phyloP scores from a whole-genome alignment of 495 filamentous ascomycete species.

The Glonium stellatum region DNA sequence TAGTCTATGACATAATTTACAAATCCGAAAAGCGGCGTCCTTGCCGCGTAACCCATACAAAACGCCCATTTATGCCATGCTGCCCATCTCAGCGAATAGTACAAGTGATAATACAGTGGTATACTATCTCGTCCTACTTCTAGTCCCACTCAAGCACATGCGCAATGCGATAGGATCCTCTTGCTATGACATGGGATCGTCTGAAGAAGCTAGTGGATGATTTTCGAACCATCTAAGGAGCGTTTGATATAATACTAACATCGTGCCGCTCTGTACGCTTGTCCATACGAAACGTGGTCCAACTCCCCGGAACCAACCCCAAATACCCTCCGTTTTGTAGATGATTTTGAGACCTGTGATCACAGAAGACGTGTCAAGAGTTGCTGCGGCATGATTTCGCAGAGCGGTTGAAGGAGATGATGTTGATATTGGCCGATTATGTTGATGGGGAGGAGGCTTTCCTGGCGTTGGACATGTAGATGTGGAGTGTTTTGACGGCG shows the following conservation, averaged over 20 bases:
- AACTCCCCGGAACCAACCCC: constrained; percentile 90
- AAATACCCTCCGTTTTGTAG: constrained; percentile 79
- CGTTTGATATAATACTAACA: constrained; percentile 92
- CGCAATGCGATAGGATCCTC: too few relatives aligned
- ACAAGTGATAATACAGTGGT: too few relatives aligned
- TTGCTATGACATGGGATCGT: background rate
- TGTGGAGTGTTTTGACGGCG: constrained; percentile 11
- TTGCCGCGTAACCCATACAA: too few relatives aligned
- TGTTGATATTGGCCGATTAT: constrained; percentile 67
- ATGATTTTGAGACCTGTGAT: constrained; percentile 77
- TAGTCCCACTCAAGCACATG: too few relatives aligned
- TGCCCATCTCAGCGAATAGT: too few relatives aligned
- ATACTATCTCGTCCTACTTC: too few relatives aligned
- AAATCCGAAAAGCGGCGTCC: too few relatives aligned
- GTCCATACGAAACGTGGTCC: constrained; percentile 95
- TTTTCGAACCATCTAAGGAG: constrained; percentile 68
- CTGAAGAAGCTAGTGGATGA: constrained; percentile 29
- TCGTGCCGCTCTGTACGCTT: constrained; percentile 90
- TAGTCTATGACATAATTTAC: too few relatives aligned
- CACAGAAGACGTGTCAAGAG: constrained; percentile 81
- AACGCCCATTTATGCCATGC: too few relatives aligned
- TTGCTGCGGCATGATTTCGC: constrained; percentile 62
- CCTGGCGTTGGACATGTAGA: constrained; percentile 8
- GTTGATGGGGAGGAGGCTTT: constrained; percentile 18
- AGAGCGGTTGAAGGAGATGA: constrained; percentile 76